Evolutionary conservation across 768 basidiomycete species (phyloP).

Genomic region (Austroboletus eburneus): DNA sequence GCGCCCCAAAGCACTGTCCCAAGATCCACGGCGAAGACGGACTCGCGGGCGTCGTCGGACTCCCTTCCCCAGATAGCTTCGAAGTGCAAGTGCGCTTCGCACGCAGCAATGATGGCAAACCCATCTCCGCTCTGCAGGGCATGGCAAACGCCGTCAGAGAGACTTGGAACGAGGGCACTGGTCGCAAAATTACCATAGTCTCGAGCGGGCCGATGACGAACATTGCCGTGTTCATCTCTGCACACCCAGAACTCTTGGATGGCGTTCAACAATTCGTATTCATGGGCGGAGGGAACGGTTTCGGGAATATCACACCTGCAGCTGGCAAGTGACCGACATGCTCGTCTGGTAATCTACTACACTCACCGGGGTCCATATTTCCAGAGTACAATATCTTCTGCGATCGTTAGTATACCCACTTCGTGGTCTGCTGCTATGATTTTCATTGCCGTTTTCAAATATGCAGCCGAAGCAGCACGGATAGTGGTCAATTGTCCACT

Average conservation of each 20-base stretch:
- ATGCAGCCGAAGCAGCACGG: conserved; percentile 72
- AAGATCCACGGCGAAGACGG: conserved; percentile 84
- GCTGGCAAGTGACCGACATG: conserved; percentile 43
- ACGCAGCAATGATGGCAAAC: conserved; percentile 36
- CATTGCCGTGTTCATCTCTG: conserved; percentile 60
- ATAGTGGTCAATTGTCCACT: conserved; percentile 74
- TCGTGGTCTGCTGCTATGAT: background rate
- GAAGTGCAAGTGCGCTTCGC: conserved; percentile 50
- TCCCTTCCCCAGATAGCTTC: conserved; percentile 48
- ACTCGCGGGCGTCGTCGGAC: conserved; percentile 78
- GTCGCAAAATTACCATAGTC: conserved; percentile 61
- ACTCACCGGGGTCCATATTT: conserved; percentile 8
- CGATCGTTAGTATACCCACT: conserved; percentile 57
- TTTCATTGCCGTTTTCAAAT: background rate
- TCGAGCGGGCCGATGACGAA: conserved; percentile 88
- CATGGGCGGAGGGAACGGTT: conserved; percentile 89
- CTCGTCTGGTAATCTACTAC: background rate
- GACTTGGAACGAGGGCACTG: conserved; percentile 55
- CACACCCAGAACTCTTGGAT: conserved; percentile 50
- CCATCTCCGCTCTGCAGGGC: conserved; percentile 60
- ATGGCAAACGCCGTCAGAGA: conserved; percentile 54
- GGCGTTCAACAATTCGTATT: conserved; percentile 52
- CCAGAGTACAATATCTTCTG: conserved; percentile 78
- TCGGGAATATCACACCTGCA: conserved; percentile 75
- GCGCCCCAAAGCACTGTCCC: conserved; percentile 53